These are phyloP conservation scores for Cyclaneusma minus DNA, from an alignment of 2,329 filamentous ascomycete species.

Conservation along the genomic window DNA sequence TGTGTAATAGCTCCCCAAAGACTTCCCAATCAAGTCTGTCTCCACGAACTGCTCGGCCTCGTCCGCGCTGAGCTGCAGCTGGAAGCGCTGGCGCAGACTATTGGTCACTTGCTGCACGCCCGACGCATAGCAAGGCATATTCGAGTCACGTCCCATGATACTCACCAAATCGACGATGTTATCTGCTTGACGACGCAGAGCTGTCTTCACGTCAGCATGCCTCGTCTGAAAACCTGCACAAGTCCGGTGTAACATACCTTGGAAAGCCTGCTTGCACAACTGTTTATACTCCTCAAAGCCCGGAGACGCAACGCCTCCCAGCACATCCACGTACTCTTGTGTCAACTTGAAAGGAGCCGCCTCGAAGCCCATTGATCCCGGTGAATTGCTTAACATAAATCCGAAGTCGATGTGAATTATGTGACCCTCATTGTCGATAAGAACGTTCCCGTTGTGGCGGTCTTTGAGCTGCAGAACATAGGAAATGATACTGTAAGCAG, in stretches of 20 bases:
- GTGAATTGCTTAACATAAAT: conserved; percentile 80
- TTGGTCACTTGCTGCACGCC: conserved; percentile 57
- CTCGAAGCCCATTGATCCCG: conserved; percentile 72
- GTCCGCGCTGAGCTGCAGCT: conserved; percentile 67
- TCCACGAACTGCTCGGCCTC: conserved; percentile 74
- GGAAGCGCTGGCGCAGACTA: conserved; percentile 58
- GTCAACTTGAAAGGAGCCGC: conserved; percentile 79
- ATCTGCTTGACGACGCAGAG: conserved; percentile 62
- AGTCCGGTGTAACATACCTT: conserved; percentile 34
- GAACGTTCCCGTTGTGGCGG: conserved; percentile 72
- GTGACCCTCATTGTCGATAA: conserved; percentile 74
- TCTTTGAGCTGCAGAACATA: conserved; percentile 78
- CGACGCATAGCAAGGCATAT: conserved; percentile 70
- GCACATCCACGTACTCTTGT: conserved; percentile 71
- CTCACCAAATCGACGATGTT: conserved; percentile 68
- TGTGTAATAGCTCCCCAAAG: conserved; percentile 75
- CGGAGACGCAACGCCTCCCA: conserved; percentile 55
- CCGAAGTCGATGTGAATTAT: conserved; percentile 84
- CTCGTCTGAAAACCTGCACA: conserved; percentile 1
- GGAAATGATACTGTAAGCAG: conserved; percentile 73
- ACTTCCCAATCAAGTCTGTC: conserved; percentile 64
- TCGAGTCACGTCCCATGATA: conserved; percentile 71
- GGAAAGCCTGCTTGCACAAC: conserved; percentile 71
- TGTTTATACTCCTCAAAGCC: conserved; percentile 64
- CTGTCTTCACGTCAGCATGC: conserved; percentile 22